Percentiles rank a stretch among this genome's conserved stretches.
Evolutionary conservation across 371 early-diverging fungal species (phyloP).

Genomic region (Dinochytrium kinnereticum): DNA sequence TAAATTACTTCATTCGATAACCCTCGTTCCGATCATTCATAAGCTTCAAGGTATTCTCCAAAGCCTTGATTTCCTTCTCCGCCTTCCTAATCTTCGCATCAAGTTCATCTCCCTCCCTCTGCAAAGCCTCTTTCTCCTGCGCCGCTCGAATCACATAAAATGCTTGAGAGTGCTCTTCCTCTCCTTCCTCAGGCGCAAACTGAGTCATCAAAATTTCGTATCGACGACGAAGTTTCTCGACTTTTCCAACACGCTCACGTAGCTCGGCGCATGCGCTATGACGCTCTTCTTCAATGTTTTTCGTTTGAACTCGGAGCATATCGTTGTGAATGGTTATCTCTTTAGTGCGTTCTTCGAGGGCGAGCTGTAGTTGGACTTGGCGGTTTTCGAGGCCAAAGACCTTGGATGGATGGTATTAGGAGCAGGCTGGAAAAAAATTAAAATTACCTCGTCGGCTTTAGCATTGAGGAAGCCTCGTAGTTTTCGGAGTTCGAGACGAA

Average conservation of each 20-base stretch:
- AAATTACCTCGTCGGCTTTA: slow-evolving; percentile 54
- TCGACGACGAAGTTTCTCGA: slow-evolving; percentile 56
- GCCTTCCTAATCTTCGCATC: slow-evolving; percentile 60
- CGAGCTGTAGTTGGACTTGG: slow-evolving; percentile 56
- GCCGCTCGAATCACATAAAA: slow-evolving; percentile 64
- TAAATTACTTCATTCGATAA: slow-evolving; percentile 53
- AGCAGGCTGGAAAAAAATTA: not conserved
- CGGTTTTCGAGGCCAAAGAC: slow-evolving; percentile 57
- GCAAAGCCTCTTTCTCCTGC: slow-evolving; percentile 59
- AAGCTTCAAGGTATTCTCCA: slow-evolving; percentile 62
- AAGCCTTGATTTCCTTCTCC: slow-evolving; percentile 61
- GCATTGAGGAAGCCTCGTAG: slow-evolving; percentile 54
- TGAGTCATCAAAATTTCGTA: slow-evolving; percentile 65
- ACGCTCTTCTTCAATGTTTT: slow-evolving; percentile 59
- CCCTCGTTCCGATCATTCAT: slow-evolving; percentile 60
- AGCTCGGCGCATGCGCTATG: slow-evolving; percentile 53
- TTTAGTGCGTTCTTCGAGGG: slow-evolving; percentile 59
- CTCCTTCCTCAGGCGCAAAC: slow-evolving; percentile 55
- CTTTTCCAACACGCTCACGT: slow-evolving; percentile 54
- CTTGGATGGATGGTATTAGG: slow-evolving; percentile 20
- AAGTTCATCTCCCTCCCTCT: slow-evolving; percentile 61
- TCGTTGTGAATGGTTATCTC: slow-evolving; percentile 60
- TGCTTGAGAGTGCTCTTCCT: slow-evolving; percentile 60
- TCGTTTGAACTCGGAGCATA: slow-evolving; percentile 54
- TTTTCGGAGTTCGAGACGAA: slow-evolving; percentile 60